Evolutionary conservation across 108 stramenopile genomes (phyloP), one percentile per base, ranked within the genome.

Genomic region (Nitzschia sp.): DNA sequence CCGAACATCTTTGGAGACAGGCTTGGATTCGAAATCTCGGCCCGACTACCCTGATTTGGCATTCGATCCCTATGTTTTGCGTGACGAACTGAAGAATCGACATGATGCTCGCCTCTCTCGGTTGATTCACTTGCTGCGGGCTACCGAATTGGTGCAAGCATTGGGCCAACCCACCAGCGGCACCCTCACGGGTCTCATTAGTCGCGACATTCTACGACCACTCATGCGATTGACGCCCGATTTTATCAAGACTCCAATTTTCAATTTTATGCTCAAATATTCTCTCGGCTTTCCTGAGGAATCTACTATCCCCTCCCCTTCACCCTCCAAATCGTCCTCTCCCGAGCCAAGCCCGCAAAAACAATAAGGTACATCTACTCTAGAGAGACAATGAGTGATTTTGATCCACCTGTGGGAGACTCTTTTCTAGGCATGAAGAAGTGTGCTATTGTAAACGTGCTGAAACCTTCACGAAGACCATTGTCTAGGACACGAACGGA

Each of bases 111-210:
- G 85, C 8, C 57, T 86, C 25, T 58, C 71, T 46, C 86, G 93
- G 15, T 29, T 94, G 34, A 68, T 95, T 19, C 79, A 71, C 44
- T 63, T 92, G n/a, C 72, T 95, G 26, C 79, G 90, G 45, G 84
- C 89, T 0, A 91, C 90, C 9, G 93, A 95, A 58, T 19, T 95
- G 22, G 93, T 95, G 0, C 90, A 95, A 55, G 66, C 79, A 0
- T 55, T 95, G 53, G 93, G 90, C 0, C 93, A 95, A 66, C 93
- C 90, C 0, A 56, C 52, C 32, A 76, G 72, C 23, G 72, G 80
- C 2, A 73, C 70, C 15, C 23, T 87, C 2, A 45, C 71, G n/a
- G 77, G 82, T 0, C 68, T 83, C 27, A 46, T 90, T 15, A 76
- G 76, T n/a, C 81, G 73, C 32, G 52, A 73, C 53, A 29, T 92